Base-by-base conservation (phyloP, 108 stramenopile genomes). In the Skeletonema potamos region DNA sequence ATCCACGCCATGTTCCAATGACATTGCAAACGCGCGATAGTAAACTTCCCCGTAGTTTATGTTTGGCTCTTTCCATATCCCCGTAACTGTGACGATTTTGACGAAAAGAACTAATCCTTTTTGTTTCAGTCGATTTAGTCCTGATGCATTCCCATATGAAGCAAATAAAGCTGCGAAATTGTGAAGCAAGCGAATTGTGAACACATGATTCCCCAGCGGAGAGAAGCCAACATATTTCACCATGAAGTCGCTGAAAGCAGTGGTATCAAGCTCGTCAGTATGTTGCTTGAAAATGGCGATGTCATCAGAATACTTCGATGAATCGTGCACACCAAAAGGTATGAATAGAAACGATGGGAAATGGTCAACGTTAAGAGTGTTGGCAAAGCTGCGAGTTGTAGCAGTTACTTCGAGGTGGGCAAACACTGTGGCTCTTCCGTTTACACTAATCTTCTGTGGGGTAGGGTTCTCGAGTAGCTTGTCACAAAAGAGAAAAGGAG, bases 101-200 rank as follows among this genome's bases (percentile, higher is more conserved):
- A 80, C 72, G 34, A 73, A 36, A n/a, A 80, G 64, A 22, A 62
- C 72, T 17, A 80, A 36, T 5, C 54, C 60, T 28, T 41, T 48
- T 64, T 80, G 79, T 65, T 80, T 80, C 26, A 64, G 48, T 29
- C 72, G 62, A 54, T 80, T 41, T 2, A 80, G 43, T 37, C 79
- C 79, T 9, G 54, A 36, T 27, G 70, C 71, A 58, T 80, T 56
- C 8, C 79, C 79, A 27, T 80, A 80, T 1, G 72, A 73, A 2
- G 73, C 28, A 29, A 80, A 80, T 26, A 39, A 41, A 10, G 79
- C 66, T 0, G 72, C 79, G 41, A 81, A 65, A 54, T 66, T 67
- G 66, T 81, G 72, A 37, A 81, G 73, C 58, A 81, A 81, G 30
- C 73, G 22, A 6, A 81, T 81, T n/a, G 73, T 81, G 63, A 64